Conservation (phyloP, 2,329 filamentous ascomycete genomes). For the Cryphonectria naterciae region DNA sequence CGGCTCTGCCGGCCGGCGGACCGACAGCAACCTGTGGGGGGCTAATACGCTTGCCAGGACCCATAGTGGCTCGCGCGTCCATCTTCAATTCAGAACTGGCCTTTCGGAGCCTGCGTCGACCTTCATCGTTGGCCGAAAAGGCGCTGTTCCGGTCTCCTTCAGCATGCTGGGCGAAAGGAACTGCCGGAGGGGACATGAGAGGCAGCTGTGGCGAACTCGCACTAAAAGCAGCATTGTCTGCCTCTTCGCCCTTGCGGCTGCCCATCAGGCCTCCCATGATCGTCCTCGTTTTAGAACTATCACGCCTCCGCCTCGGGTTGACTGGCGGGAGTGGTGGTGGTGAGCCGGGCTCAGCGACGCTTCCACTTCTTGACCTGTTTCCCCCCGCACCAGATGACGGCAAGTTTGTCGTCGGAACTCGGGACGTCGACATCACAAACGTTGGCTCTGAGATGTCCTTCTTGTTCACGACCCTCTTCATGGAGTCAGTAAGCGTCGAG, state of each 20-base stretch:
- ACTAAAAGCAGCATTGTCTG: slow-evolving; percentile 35
- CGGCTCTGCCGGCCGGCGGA: slow-evolving; percentile 41
- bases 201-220: slow-evolving; percentile 40
- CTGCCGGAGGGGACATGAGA: slow-evolving; percentile 29
- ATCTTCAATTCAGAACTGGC: slow-evolving; percentile 45
- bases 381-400: slow-evolving; percentile 35
- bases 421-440: slow-evolving; percentile 51
- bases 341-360: slow-evolving; percentile 35
- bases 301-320: slow-evolving; percentile 57
- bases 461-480: slow-evolving; percentile 49
- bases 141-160: slow-evolving; percentile 35
- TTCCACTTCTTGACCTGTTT: slow-evolving; percentile 43
- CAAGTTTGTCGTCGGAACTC: slow-evolving; percentile 48
- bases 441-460: slow-evolving; percentile 57
- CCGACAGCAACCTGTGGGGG: slow-evolving; percentile 38
- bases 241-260: slow-evolving; percentile 40
- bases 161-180: slow-evolving; percentile 22
- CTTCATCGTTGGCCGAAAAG: slow-evolving; percentile 43
- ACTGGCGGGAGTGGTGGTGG: slow-evolving; percentile 61
- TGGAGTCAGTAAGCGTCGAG: slow-evolving; percentile 43
- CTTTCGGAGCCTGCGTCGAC: slow-evolving; percentile 49
- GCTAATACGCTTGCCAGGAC: slow-evolving; percentile 33
- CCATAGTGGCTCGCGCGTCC: slow-evolving; percentile 30
- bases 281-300: slow-evolving; percentile 45
- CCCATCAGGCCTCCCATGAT: slow-evolving; percentile 44